These are phyloP conservation scores for Xylariaceae sp. DNA, from an alignment of 2,329 filamentous ascomycete species.

Conservation along the genomic window DNA sequence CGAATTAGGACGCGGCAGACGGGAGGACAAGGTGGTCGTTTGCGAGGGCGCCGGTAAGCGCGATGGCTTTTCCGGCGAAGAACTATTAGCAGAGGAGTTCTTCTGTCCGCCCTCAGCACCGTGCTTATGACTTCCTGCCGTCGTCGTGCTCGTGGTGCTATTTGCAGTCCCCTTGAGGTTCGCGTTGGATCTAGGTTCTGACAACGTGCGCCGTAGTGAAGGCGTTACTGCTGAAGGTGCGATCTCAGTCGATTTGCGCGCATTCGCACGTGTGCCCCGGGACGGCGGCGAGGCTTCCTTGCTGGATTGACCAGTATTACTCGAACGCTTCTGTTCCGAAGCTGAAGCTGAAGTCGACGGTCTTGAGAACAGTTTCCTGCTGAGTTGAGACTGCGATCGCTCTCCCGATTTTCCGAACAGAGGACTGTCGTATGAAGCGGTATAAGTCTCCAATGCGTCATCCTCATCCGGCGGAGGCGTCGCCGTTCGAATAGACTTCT, in stretches of 20 bases:
- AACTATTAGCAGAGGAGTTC: neutral
- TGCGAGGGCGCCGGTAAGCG: constrained; percentile 7
- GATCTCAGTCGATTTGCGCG: constrained; percentile 17
- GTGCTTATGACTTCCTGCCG: constrained; percentile 4
- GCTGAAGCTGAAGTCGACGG: constrained; percentile 24
- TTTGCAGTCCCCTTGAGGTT: neutral
- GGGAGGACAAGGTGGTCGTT: constrained; percentile 18
- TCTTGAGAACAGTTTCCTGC: constrained; percentile 31
- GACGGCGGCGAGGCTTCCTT: constrained; percentile 2
- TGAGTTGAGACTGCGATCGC: constrained; percentile 27
- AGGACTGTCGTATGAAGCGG: constrained; percentile 30
- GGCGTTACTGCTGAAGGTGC: constrained; percentile 7
- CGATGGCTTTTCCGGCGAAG: neutral
- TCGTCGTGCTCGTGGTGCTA: neutral
- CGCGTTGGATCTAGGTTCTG: constrained; percentile 6
- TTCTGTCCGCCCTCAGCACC: neutral
- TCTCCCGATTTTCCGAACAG: constrained; percentile 32
- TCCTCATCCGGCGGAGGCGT: neutral
- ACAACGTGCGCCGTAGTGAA: constrained; percentile 18
- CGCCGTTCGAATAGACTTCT: neutral
- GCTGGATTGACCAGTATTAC: neutral
- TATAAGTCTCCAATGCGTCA: constrained; percentile 10
- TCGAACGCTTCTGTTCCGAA: constrained; percentile 8
- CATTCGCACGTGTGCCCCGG: constrained; percentile 8
- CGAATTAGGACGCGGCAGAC: constrained; percentile 32